Base-by-base conservation (phyloP, 768 basidiomycete genomes). In the Sistotremastrum suecicum region DNA sequence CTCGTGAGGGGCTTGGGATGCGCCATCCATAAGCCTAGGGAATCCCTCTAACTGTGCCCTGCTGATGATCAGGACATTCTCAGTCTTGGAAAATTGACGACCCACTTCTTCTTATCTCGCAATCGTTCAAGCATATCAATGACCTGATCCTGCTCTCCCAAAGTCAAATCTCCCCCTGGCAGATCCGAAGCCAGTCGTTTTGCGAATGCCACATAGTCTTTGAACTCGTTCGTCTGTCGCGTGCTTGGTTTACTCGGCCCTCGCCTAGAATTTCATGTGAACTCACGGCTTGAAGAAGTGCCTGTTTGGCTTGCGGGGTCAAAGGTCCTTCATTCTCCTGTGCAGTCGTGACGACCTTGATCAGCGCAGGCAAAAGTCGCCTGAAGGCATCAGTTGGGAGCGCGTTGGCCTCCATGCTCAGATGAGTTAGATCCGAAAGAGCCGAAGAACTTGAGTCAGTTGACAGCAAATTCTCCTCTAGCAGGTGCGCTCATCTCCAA, bases 211-310 rank as follows among this genome's bases (percentile, higher is more conserved):
- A 86, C 54, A 7, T 70, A 58, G 46, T 63, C 74, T 52, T 76
- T 81, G 61, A 83, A 79, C 32, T 80, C 78, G 51, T 78, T 83
- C 30, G 81, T 83, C 84, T 87, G 42, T n/a, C 37, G 37, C 12
- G 37, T 10, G 37, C 37, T 10, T 10, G 37, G 37, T 38, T 38
- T 12, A 10, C 37, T 10, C 10, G n/a, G 50, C 44, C 3, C 36
- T 12, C 12, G 38, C 32, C 11, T 33, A 35, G 0, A 33, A 29
- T 34, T 20, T 8, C 46, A 20, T 9, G 7, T n/a, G 37, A 47
- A 66, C 69, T 42, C 43, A 82, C 83, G 33, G 81, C 76, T 49
- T 78, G 74, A 6, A 84, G 65, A 5, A 85, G 66, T 11, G 72
- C 70, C 53, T 83, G 83, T 53, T 74, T 83, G 12, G 75, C 69